Conservation (phyloP, 768 basidiomycete genomes). For the Udeniomyces megalosporus region DNA sequence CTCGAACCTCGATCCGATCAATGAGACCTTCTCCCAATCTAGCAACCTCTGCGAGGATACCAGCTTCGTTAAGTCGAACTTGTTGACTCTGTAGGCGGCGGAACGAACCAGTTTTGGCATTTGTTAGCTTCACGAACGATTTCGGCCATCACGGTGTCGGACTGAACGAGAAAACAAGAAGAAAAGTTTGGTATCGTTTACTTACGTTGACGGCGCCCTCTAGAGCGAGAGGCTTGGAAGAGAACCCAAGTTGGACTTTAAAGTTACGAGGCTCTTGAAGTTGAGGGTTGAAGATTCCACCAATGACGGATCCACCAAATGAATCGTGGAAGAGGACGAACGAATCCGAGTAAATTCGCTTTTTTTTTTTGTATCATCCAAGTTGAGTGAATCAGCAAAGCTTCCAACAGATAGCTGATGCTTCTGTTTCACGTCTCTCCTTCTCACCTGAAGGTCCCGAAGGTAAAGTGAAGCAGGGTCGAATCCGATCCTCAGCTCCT, state of each 20-base stretch:
- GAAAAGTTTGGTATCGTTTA: neutral
- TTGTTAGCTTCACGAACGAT: neutral
- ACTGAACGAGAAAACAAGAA: neutral
- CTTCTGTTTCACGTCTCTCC: no score
- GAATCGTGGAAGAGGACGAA: constrained; percentile 72
- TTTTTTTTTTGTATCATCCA: neutral
- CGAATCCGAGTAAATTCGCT: constrained; percentile 59
- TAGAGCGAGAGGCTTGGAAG: constrained; percentile 41
- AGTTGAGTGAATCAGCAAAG: no score
- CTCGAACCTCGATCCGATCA: constrained; percentile 23
- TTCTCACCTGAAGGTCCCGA: constrained; percentile 56
- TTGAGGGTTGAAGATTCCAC: constrained; percentile 67
- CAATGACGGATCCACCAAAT: constrained; percentile 61
- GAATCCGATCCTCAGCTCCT: constrained; percentile 44
- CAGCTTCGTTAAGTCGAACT: constrained; percentile 50
- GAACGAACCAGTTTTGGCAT: neutral
- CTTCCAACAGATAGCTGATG: no score
- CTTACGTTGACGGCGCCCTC: constrained; percentile 24
- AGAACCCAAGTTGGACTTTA: constrained; percentile 68
- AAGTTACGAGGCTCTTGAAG: constrained; percentile 40
- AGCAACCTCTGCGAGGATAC: constrained; percentile 57
- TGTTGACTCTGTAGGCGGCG: constrained; percentile 39
- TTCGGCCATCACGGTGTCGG: neutral
- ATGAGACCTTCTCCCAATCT: constrained; percentile 58
- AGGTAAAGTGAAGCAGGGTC: constrained; percentile 58